Conservation (phyloP, 441 rosid genomes). For the Corymbia calophylla region DNA sequence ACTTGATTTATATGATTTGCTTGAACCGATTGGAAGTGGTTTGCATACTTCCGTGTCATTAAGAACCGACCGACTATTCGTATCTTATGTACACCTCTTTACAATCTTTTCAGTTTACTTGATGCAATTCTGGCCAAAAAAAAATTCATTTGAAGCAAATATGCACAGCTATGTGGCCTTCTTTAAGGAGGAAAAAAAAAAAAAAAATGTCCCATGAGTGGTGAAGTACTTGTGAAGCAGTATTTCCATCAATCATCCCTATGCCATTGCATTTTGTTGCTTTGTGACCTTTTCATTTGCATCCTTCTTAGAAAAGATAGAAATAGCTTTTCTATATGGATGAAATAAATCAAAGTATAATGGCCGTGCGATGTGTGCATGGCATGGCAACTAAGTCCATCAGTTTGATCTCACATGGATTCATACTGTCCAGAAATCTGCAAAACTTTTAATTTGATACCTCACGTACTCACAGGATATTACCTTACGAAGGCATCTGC, state of each 20-base stretch:
- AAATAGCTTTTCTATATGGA: neutral
- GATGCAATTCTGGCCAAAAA: neutral
- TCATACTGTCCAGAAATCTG: neutral
- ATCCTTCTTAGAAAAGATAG: neutral
- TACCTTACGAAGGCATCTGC: constrained; percentile 76
- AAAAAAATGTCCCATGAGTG: neutral
- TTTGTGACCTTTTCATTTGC: neutral
- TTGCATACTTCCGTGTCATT: neutral
- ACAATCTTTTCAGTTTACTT: neutral
- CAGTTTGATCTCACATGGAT: neutral
- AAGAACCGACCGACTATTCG: neutral
- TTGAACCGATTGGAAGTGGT: neutral
- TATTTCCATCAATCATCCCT: neutral
- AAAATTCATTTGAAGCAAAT: neutral
- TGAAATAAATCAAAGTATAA: neutral
- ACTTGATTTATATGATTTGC: neutral
- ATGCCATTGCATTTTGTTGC: neutral
- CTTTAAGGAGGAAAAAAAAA: neutral
- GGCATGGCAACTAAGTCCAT: neutral
- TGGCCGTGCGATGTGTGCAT: neutral
- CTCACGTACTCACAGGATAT: constrained; percentile 32
- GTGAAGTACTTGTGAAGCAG: neutral
- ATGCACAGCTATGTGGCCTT: neutral
- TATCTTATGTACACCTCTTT: neutral
- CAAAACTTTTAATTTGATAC: neutral